Conservation (phyloP, 106 monocot genomes). For the Allium cepa region DNA sequence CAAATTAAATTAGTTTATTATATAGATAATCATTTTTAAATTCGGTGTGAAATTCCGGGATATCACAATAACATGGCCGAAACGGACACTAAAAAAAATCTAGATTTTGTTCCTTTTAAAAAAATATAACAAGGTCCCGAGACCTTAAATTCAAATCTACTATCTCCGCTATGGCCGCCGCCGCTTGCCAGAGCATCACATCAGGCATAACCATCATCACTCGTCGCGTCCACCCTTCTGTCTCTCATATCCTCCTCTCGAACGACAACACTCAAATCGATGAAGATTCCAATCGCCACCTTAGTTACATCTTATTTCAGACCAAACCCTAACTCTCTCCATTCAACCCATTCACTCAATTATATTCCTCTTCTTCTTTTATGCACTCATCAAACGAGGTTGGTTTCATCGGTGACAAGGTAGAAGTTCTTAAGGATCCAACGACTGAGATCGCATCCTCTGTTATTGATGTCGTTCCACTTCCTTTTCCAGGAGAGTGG, state of each 20-base stretch:
- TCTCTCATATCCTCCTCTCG: conserved; percentile 34
- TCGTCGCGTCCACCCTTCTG: conserved; percentile 36
- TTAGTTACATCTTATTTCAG: not conserved
- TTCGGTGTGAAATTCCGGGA: too few relatives aligned
- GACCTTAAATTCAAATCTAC: too few relatives aligned
- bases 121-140: too few relatives aligned
- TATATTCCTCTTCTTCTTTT: conserved; percentile 39
- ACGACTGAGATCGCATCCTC: conserved; percentile 20
- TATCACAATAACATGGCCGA: too few relatives aligned
- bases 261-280: conserved; percentile 16
- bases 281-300: conserved; percentile 1
- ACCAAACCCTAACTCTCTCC: too few relatives aligned
- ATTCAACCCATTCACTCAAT: conserved; percentile 15
- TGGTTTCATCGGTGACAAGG: conserved; percentile 45
- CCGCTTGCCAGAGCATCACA: too few relatives aligned
- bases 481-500: conserved; percentile 55
- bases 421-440: conserved; percentile 41
- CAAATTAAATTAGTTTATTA: too few relatives aligned
- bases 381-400: conserved; percentile 22
- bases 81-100: too few relatives aligned
- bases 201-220: conserved; percentile 23
- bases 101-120: too few relatives aligned
- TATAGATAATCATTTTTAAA: too few relatives aligned
- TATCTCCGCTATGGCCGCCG: too few relatives aligned
- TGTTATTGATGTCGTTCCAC: conserved; percentile 5